Base-by-base conservation (phyloP, 208 protist species). In the Strigomonas culicis region DNA sequence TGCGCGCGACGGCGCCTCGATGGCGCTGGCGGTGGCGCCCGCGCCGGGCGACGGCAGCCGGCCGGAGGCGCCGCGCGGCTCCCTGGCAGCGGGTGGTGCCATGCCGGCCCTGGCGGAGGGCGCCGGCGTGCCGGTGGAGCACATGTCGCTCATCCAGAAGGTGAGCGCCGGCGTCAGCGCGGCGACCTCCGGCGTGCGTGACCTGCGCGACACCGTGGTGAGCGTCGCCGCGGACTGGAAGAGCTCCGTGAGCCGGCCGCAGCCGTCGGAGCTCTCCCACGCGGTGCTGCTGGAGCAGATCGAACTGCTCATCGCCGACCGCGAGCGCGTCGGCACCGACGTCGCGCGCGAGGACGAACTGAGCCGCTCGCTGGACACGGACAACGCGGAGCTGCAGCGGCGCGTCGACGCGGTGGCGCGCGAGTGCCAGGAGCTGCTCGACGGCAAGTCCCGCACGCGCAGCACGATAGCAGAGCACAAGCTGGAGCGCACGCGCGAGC, bases 111-210 rank as follows among this genome's bases (percentile, higher is more conserved):
- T 70, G 22, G 56, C 66, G 0, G 66, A 68, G 28, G 31, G 66
- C 19, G 32, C 39, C 34, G 86, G 82, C 11, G 72, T 90, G n/a
- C 78, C 82, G 0, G 43, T 70, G 4, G 79, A 84, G 69, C 82
- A 89, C 63, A 89, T 92, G 80, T 70, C 77, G 17, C 56, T 92
- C n/a, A 50, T 92, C 15, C 82, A 87, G 30, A 84, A 80, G 57
- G 63, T 89, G n/a, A 82, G 78, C 46, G 60, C 71, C 22, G 78
- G 78, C 52, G 60, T 92, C 10, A 79, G 75, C 55, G 58, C 66
- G 1, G 77, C 78, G n/a, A 76, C 74, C 22, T 59, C 75, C 0
- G 70, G 51, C 17, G 70, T 76, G 6, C 72, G 77, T 15, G 82
- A 89, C 49, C 56, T 90, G 8, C 77, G 70, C 59, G 78, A 79